Evolutionary conservation across 371 early-diverging fungal genomes (phyloP).

Genomic region (Mortierella sp.): DNA sequence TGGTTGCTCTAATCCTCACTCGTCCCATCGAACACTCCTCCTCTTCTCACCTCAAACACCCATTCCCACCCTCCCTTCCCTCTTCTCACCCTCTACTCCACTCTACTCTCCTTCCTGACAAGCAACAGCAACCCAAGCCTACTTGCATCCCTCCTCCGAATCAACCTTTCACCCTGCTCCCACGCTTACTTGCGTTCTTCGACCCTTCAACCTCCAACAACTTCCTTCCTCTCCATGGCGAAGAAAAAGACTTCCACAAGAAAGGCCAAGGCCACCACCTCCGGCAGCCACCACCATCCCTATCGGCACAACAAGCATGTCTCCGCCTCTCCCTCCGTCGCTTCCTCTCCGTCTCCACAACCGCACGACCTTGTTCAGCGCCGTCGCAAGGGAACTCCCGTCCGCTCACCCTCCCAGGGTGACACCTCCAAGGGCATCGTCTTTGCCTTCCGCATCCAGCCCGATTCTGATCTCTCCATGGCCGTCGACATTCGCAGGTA

Average conservation of each 20-base stretch:
- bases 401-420: constrained; percentile 54
- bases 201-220: background rate
- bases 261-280: constrained; percentile 22
- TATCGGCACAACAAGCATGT: constrained; percentile 36
- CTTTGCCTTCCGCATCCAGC: constrained; percentile 50
- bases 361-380: constrained; percentile 49
- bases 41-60: background rate
- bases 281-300: constrained; percentile 17
- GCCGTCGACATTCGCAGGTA: constrained; percentile 53
- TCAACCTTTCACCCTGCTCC: constrained; percentile 1
- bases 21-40: background rate
- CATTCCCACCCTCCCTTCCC: background rate
- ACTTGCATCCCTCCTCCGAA: background rate
- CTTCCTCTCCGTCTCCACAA: constrained; percentile 50
- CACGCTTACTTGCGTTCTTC: background rate
- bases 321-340: constrained; percentile 47
- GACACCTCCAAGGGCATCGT: constrained; percentile 54
- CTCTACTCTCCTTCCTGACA: constrained; percentile 1
- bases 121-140: background rate
- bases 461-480: constrained; percentile 51
- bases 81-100: background rate
- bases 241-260: constrained; percentile 37
- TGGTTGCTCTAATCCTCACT: background rate
- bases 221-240: constrained; percentile 25
- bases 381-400: constrained; percentile 49